Conservation (phyloP, 2,329 filamentous ascomycete species). For the Stenocarpella maydis region DNA sequence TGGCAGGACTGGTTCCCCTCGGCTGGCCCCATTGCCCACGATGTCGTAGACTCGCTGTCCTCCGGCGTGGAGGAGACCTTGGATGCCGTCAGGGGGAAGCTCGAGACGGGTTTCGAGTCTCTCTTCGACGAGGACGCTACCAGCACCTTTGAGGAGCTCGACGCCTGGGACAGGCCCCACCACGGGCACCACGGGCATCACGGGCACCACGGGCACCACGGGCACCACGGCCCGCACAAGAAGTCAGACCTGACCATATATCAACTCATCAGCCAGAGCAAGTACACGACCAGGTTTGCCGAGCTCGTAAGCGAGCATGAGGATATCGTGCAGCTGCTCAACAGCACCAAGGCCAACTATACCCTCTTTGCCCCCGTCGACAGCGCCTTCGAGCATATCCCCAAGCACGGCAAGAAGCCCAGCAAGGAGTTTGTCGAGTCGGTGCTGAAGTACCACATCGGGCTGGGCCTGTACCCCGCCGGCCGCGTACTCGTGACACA, state of each 20-base stretch:
- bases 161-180: slow-evolving; percentile 19
- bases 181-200: too few species aligned
- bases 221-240: slow-evolving; percentile 39
- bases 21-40: slow-evolving; percentile 32
- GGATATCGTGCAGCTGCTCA: slow-evolving; percentile 76
- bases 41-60: slow-evolving; percentile 33
- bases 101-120: slow-evolving; percentile 39
- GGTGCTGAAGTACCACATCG: slow-evolving; percentile 79
- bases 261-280: slow-evolving; percentile 77
- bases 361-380: slow-evolving; percentile 86
- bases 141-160: slow-evolving; percentile 7
- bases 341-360: slow-evolving; percentile 76
- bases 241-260: slow-evolving; percentile 78
- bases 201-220: too few species aligned
- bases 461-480: slow-evolving; percentile 71
- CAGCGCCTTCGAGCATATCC: slow-evolving; percentile 73
- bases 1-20: slow-evolving; percentile 36
- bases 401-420: slow-evolving; percentile 64
- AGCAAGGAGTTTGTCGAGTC: slow-evolving; percentile 75
- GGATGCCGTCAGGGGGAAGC: slow-evolving; percentile 31
- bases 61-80: slow-evolving; percentile 32
- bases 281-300: slow-evolving; percentile 80
- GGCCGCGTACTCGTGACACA: slow-evolving; percentile 71
- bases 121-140: slow-evolving; percentile 44
- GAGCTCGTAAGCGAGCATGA: slow-evolving; percentile 77